phyloP scores from a whole-genome alignment of 2,329 filamentous ascomycete species.

The Emergomyces orientalis region DNA sequence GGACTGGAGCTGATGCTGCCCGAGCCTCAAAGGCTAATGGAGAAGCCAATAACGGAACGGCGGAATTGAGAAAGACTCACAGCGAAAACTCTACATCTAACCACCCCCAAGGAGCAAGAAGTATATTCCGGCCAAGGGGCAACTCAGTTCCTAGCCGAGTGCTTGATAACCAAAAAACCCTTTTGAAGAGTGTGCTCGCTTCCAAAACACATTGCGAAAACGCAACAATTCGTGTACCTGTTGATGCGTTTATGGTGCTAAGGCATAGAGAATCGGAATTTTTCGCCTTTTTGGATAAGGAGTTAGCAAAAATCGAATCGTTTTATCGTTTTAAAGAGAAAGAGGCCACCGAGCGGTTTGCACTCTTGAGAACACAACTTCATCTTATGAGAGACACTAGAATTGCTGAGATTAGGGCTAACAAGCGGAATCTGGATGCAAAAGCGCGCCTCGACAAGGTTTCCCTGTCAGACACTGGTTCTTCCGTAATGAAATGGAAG shows the following conservation, averaged over 20 bases:
- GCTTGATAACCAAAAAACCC: constrained; percentile 22
- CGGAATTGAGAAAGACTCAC: not conserved
- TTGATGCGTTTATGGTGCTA: constrained; percentile 54
- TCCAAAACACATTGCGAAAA: constrained; percentile 29
- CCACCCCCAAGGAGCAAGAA: constrained; percentile 14
- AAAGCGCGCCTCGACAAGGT: constrained; percentile 7
- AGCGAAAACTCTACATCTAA: constrained; percentile 3
- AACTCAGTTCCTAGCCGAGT: constrained; percentile 21
- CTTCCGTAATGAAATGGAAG: constrained; percentile 27
- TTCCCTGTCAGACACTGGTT: constrained; percentile 12
- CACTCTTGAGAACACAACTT: constrained; percentile 67
- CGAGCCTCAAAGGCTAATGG: not conserved
- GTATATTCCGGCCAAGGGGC: constrained; percentile 16
- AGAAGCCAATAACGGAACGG: not conserved
- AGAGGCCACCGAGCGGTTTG: constrained; percentile 65
- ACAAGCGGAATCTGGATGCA: constrained; percentile 29
- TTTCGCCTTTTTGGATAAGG: constrained; percentile 69
- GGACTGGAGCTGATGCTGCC: not conserved
- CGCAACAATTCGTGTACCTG: constrained; percentile 41
- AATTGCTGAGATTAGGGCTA: constrained; percentile 57
- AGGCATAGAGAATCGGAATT: constrained; percentile 74
- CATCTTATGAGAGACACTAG: constrained; percentile 87
- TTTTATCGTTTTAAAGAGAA: constrained; percentile 87
- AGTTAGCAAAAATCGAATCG: constrained; percentile 81
- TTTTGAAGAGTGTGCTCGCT: constrained; percentile 33